phyloP scores from a whole-genome alignment of 371 early-diverging fungal genomes.

The Mucor ambiguus region DNA sequence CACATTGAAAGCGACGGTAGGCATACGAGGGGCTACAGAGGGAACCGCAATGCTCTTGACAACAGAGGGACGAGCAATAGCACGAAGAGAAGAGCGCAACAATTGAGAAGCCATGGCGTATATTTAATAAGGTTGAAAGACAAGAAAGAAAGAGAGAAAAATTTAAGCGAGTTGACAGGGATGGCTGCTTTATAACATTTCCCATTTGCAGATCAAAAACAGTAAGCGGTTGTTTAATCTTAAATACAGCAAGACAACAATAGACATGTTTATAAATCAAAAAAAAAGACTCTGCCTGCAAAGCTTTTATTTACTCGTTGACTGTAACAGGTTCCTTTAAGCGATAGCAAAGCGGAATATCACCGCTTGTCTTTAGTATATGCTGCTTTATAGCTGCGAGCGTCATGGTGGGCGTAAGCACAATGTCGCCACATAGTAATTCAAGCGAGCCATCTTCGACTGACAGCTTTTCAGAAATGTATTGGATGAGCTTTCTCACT shows the following conservation, averaged over 20 bases:
- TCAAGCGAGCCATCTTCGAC: conserved; percentile 54
- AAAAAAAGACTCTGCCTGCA: conserved; percentile 20
- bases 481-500: conserved; percentile 80
- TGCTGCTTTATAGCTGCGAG: conserved; percentile 83
- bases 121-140: not conserved
- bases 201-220: conserved; percentile 1
- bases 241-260: not conserved
- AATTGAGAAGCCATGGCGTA: conserved; percentile 40
- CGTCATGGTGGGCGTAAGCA: conserved; percentile 74
- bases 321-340: conserved; percentile 28
- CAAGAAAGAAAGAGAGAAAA: conserved; percentile 6
- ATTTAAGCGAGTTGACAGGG: conserved; percentile 16
- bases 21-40: conserved; percentile 16
- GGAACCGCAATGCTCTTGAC: conserved; percentile 21
- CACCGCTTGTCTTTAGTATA: conserved; percentile 83
- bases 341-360: conserved; percentile 72
- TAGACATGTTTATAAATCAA: not conserved
- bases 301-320: not conserved
- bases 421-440: conserved; percentile 77
- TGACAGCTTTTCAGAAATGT: conserved; percentile 77
- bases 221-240: not conserved
- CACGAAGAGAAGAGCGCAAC: conserved; percentile 44
- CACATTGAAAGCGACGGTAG: conserved; percentile 27
- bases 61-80: conserved; percentile 33
- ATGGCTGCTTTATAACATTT: not conserved